Conservation (phyloP, 1,284 basidiomycete species). For the Mycena sp. region DNA sequence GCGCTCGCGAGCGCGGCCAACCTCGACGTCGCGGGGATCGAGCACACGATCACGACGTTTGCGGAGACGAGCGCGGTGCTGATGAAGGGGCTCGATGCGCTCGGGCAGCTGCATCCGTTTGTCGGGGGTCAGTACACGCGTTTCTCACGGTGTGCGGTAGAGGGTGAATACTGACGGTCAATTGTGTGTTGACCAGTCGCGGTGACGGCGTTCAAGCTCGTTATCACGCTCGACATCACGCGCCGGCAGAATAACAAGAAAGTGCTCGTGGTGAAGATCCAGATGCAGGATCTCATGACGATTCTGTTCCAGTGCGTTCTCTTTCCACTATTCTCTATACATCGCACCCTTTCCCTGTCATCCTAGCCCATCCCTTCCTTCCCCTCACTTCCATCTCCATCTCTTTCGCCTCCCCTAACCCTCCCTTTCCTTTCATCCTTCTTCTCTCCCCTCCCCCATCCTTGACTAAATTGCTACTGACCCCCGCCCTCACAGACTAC, state of each 20-base stretch:
- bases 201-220: constrained; percentile 54
- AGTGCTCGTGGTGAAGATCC: constrained; percentile 48
- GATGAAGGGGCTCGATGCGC: constrained; percentile 36
- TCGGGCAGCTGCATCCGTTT: constrained; percentile 40
- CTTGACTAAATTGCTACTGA: background rate
- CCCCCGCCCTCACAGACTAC: constrained; percentile 21
- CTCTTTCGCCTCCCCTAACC: no score
- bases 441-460: no score
- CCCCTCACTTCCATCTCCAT: no score
- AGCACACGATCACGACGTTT: constrained; percentile 34
- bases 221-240: constrained; percentile 50
- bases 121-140: constrained; percentile 38
- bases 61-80: constrained; percentile 34
- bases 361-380: no score
- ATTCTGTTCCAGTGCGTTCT: constrained; percentile 50
- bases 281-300: constrained; percentile 57
- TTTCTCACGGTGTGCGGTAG: no score
- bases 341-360: no score
- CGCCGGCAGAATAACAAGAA: constrained; percentile 55
- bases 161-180: no score
- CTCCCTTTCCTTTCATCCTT: no score
- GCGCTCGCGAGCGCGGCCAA: constrained; percentile 13
- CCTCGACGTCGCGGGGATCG: constrained; percentile 24
- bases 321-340: no score
- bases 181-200: constrained; percentile 42